A percentile compares a stretch with the other conserved stretches of the same genome.
Evolutionary conservation across 306 rosid species (phyloP).

Genomic region (Ammopiptanthus mongolicus): DNA sequence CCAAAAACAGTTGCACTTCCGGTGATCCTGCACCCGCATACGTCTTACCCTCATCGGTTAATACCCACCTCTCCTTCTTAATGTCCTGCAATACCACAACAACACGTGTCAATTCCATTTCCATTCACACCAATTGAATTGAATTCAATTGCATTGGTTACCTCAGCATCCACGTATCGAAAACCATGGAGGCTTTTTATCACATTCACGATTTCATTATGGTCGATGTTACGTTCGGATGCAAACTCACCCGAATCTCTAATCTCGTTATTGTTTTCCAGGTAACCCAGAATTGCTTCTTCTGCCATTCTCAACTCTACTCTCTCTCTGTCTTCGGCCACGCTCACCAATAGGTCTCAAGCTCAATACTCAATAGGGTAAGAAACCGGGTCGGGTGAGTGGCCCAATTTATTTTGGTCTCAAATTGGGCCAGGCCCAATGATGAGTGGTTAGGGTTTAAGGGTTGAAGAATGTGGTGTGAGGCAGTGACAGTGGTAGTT

Average conservation of each 20-base stretch:
- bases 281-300: slow-evolving; percentile 60
- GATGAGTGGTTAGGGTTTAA: slow-evolving; percentile 32
- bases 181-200: slow-evolving; percentile 81
- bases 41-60: slow-evolving; percentile 66
- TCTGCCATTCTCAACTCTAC: slow-evolving; percentile 49
- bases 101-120: not conserved
- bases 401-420: not conserved
- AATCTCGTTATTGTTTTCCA: slow-evolving; percentile 46
- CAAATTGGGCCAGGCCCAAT: not conserved
- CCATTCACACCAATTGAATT: too few relatives aligned
- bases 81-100: slow-evolving; percentile 46
- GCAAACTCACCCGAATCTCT: slow-evolving; percentile 74
- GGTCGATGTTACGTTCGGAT: slow-evolving; percentile 46
- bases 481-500: not conserved
- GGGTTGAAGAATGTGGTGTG: not conserved
- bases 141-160: not conserved
- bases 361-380: too few relatives aligned
- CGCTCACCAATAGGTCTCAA: too few relatives aligned
- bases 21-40: slow-evolving; percentile 76
- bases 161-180: slow-evolving; percentile 70
- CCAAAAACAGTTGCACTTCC: slow-evolving; percentile 62
- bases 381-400: not conserved
- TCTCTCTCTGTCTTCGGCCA: too few relatives aligned
- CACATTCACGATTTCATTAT: slow-evolving; percentile 61
- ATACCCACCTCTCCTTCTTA: slow-evolving; percentile 67